Evolutionary conservation across 345 rosid species (phyloP).

Genomic region (Eutrema heterophyllum): DNA sequence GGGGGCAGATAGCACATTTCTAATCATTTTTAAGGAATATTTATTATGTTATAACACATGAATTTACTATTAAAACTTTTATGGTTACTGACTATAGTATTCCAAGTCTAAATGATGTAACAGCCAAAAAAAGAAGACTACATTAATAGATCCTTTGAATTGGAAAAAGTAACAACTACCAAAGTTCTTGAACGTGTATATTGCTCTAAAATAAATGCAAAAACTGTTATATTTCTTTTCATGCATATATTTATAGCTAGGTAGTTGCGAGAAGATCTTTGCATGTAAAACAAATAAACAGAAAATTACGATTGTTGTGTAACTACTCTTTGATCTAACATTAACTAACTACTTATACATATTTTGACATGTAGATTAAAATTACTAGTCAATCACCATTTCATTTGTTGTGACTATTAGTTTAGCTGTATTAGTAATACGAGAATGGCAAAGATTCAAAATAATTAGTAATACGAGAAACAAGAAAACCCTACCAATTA

Average conservation of each 20-base stretch:
- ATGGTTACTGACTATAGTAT: neutral
- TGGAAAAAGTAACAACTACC: neutral
- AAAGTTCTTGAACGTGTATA: neutral
- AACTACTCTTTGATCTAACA: neutral
- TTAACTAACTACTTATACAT: neutral
- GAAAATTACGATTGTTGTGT: neutral
- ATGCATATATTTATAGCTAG: neutral
- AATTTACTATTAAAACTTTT: neutral
- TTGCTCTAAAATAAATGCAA: neutral
- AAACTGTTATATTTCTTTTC: neutral
- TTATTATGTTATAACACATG: neutral
- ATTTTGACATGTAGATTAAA: neutral
- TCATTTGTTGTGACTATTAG: neutral
- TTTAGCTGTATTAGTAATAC: neutral
- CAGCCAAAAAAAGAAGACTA: neutral
- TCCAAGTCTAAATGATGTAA: neutral
- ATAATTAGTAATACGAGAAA: neutral
- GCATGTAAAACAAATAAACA: neutral
- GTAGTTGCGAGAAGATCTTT: constrained; percentile 19
- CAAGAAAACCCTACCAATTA: constrained; percentile 4
- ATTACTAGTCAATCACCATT: neutral
- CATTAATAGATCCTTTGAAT: neutral
- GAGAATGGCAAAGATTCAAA: neutral
- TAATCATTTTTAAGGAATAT: neutral
- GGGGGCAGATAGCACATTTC: neutral